Base-by-base conservation (phyloP, 2,329 filamentous ascomycete genomes). In the Ambrosiella beaveri region DNA sequence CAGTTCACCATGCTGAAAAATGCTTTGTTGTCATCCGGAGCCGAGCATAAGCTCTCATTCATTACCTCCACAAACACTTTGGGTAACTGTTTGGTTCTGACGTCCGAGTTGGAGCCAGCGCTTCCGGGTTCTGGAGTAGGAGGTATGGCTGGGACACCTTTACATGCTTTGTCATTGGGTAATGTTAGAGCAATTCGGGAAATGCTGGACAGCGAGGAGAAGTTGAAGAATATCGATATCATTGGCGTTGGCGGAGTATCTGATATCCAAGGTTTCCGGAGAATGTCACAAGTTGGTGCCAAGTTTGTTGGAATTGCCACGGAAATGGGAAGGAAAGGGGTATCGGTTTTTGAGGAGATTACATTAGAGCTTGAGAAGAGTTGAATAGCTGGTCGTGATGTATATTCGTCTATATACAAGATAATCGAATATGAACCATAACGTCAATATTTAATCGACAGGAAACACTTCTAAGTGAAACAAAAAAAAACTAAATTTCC, bases 1-100 rank as follows among this genome's bases (percentile, higher is more conserved):
- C 81, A 90, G 65, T 90, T 84, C 65, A 66, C 71, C 0, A 72
- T 71, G 15, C 68, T 90, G 12, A 66, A 81, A 1, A 62, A 67
- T 0, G 77, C 80, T 0, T 68, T 89, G 5, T 63, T 1, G 63
- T 63, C 7, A 61, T 64, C 45, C n/a, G 60, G 62, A 61, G 7
- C 64, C 62, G 56, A 27, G n/a, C 37, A 13, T 0, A 65, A 64
- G 0, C 57, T 87, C 1, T 77, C 75, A 49, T 90, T 90, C 68
- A 74, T 90, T 62, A 88, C 86, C 0, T 77, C 84, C 0, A 86
- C 81, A 1, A 90, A 90, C 64, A 90, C 65, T 0, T 76, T 90
- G 0, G 86, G 86, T 0, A 81, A 76, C 0, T 85, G 80, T 50
- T 71, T 90, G 0, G 69, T 88, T 0, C 66, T 87, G 0, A 64